These are phyloP conservation scores for Penicillium dipodomyicola DNA, from an alignment of 495 filamentous ascomycete genomes.

Conservation along the genomic window DNA sequence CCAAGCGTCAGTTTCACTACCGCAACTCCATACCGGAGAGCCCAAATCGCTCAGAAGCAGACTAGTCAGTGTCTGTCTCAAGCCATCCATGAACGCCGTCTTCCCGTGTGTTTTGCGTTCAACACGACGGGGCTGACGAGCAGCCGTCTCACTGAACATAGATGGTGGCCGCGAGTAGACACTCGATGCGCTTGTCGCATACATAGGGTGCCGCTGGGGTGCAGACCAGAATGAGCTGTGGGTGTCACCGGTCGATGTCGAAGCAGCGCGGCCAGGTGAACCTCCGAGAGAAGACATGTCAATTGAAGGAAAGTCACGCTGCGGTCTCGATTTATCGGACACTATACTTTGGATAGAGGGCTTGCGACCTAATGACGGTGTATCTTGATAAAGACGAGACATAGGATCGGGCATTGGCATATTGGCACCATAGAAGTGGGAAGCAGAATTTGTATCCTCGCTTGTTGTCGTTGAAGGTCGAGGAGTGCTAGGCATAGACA, in stretches of 20 bases:
- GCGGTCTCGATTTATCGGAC: slow-evolving; percentile 61
- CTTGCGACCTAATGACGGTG: slow-evolving; percentile 39
- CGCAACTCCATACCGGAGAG: slow-evolving; percentile 73
- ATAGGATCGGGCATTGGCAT: slow-evolving; percentile 45
- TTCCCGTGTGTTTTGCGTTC: slow-evolving; percentile 51
- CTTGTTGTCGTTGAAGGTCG: slow-evolving; percentile 55
- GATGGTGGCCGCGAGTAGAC: slow-evolving; percentile 48
- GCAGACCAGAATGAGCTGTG: slow-evolving; percentile 87
- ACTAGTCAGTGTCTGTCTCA: slow-evolving; percentile 77
- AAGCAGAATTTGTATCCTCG: slow-evolving; percentile 42
- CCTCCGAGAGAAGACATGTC: slow-evolving; percentile 59
- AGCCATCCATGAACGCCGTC: slow-evolving; percentile 65
- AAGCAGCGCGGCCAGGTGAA: slow-evolving; percentile 47
- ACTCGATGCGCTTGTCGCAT: slow-evolving; percentile 58
- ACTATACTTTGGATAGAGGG: slow-evolving; percentile 62
- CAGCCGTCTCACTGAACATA: slow-evolving; percentile 41
- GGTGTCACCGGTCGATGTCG: slow-evolving; percentile 70
- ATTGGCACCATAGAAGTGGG: slow-evolving; percentile 26
- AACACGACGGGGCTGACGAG: slow-evolving; percentile 33
- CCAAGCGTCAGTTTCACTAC: slow-evolving; percentile 93
- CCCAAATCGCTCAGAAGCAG: slow-evolving; percentile 88
- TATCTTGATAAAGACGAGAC: slow-evolving; percentile 37
- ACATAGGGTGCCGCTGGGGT: slow-evolving; percentile 61
- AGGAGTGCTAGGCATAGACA: slow-evolving; percentile 40
- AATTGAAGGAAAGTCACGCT: slow-evolving; percentile 42